phyloP scores from a whole-genome alignment of 2,329 filamentous ascomycete genomes.

The Nigrograna mackinnonii region DNA sequence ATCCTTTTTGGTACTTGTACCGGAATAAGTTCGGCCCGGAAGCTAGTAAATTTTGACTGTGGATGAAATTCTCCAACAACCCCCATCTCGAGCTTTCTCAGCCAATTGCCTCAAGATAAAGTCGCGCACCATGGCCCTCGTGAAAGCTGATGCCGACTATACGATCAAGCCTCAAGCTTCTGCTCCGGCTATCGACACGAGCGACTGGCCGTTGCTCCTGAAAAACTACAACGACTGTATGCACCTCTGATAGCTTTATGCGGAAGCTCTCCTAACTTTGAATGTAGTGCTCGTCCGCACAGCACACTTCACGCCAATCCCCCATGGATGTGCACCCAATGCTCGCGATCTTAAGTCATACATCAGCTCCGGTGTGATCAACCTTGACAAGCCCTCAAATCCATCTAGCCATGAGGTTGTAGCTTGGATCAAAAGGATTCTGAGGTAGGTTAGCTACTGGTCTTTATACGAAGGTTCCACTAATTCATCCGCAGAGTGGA shows the following conservation, averaged over 20 bases:
- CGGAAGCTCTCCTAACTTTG: constrained; percentile 21
- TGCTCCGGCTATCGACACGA: constrained; percentile 79
- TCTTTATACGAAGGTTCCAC: constrained; percentile 2
- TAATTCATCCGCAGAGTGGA: constrained; percentile 65
- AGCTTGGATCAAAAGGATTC: constrained; percentile 97
- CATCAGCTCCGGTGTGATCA: constrained; percentile 96
- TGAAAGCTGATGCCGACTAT: constrained; percentile 61
- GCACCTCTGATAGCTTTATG: constrained; percentile 43
- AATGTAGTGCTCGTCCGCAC: constrained; percentile 82
- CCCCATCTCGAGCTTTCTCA: no score
- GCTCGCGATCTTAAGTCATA: constrained; percentile 97
- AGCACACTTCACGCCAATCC: constrained; percentile 95
- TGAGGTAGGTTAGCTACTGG: constrained; percentile 62
- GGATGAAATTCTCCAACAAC: no score
- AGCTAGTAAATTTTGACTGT: no score
- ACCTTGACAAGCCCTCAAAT: constrained; percentile 97
- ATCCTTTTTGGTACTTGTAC: no score
- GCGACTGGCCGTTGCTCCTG: constrained; percentile 88
- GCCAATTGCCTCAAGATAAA: no score
- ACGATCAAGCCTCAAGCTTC: constrained; percentile 90
- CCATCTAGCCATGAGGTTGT: constrained; percentile 98
- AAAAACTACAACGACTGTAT: constrained; percentile 94
- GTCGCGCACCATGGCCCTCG: constrained; percentile 36
- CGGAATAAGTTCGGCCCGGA: no score
- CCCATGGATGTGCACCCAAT: constrained; percentile 86